Percentiles rank a stretch among this genome's conserved stretches.
Evolutionary conservation across 2,329 filamentous ascomycete species (phyloP).

Genomic region (Graphilbum sp.): DNA sequence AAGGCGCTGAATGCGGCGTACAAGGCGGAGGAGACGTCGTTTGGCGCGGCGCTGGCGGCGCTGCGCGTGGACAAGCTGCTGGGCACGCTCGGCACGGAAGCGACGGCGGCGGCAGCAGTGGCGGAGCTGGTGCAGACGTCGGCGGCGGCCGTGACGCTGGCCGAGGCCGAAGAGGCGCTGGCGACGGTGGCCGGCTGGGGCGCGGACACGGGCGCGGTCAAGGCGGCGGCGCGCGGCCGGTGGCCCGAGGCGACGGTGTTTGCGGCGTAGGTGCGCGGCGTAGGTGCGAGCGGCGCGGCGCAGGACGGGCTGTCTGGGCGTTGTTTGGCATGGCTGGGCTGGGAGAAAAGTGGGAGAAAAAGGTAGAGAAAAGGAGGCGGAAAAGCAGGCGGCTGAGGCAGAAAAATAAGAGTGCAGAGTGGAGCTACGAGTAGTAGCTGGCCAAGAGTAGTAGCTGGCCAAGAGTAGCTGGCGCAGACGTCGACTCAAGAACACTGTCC

Average conservation of each 20-base stretch:
- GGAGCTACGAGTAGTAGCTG: no score
- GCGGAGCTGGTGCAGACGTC: neutral
- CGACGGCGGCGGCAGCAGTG: neutral
- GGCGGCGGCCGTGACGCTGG: neutral
- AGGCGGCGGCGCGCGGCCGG: neutral
- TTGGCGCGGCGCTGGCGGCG: neutral
- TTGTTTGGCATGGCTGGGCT: no score
- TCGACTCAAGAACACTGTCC: no score
- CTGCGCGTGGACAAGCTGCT: neutral
- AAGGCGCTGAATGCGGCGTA: neutral
- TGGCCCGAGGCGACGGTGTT: neutral
- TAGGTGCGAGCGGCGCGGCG: neutral
- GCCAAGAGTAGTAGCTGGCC: no score
- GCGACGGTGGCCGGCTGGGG: neutral
- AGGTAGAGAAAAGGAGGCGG: no score
- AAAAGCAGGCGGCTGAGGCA: no score
- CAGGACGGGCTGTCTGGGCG: no score
- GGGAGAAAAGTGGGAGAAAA: no score
- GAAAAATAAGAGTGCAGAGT: no score
- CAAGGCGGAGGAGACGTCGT: neutral
- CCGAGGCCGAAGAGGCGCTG: neutral
- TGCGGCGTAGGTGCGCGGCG: no score
- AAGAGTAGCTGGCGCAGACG: no score
- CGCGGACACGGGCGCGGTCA: neutral
- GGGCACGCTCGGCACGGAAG: neutral